A percentile compares a stretch with the other conserved stretches of the same genome.
Conservation (phyloP, 2,329 filamentous ascomycete species). For the Waltergamsia citrina region DNA sequence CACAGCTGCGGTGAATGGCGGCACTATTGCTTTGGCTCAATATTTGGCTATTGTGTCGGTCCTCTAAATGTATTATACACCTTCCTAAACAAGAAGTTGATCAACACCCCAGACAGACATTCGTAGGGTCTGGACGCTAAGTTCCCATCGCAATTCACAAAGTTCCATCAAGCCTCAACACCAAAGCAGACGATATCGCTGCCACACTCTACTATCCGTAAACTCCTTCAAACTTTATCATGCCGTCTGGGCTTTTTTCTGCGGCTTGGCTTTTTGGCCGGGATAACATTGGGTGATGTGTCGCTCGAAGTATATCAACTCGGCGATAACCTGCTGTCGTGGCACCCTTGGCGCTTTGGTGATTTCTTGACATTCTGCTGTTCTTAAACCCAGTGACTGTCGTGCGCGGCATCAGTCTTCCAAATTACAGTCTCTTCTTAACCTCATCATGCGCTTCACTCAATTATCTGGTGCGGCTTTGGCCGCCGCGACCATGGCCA, state of each 20-base stretch:
- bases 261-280: too few relatives aligned
- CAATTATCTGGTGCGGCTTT: constrained; percentile 6
- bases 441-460: constrained; percentile 9
- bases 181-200: background rate
- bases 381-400: background rate
- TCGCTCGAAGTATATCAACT: background rate
- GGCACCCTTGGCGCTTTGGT: background rate
- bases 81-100: constrained; percentile 5
- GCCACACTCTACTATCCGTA: too few relatives aligned
- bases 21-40: too few relatives aligned
- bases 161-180: background rate
- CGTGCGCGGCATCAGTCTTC: background rate
- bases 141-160: background rate
- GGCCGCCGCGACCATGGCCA: constrained; percentile 6
- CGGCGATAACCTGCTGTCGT: background rate
- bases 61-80: background rate
- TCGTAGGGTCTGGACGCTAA: background rate
- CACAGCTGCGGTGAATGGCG: too few relatives aligned
- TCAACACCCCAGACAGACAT: background rate
- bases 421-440: background rate
- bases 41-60: too few relatives aligned
- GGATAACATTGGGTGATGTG: background rate
- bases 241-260: background rate
- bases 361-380: background rate
- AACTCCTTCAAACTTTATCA: background rate